Base-by-base conservation (phyloP, 2,329 filamentous ascomycete species). In the Venturia aucupariae region DNA sequence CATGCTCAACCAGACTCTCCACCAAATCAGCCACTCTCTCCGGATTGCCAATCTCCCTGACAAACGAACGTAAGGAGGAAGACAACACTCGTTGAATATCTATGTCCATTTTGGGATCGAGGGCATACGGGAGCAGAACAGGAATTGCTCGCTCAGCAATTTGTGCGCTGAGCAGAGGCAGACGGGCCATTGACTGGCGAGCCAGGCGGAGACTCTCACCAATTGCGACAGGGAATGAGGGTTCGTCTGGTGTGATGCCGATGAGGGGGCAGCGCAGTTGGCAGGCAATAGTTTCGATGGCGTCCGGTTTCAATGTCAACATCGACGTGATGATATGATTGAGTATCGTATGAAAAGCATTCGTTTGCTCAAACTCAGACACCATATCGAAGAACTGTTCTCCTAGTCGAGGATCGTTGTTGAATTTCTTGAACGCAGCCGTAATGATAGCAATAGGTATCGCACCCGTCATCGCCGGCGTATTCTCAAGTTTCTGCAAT, bases 391-490 rank as follows among this genome's bases (percentile, higher is more conserved):
- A 97, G 76, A 97, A 96, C 27, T 83, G 78, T 70, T 88, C 86
- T 3, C 86, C 90, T 7, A 91, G 81, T 0, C 80, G 78, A 1
- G 86, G 76, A 66, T 83, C 84, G 73, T 87, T 86, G 68, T 89
- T 86, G 62, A 89, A 84, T 70, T 96, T 87, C 74, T 89, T 90
- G 78, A 86, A 86, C 6, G 92, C 88, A 27, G 90, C 86, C 71
- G 96, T 91, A 72, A 96, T 97, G 60, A 99, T 90, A 46, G 93
- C 92, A 64, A 92, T 84, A 1, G 94, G 92, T 69, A 99, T 96
- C 19, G 91, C 94, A n/a, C 94, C 94, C 66, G 89, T 90, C 67
- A 97, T 81, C 11, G 91, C 91, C 4, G 93, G 92, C 60, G 92
- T 93, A 65, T 81, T 79, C 44, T 83, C 82, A 19, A 89, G 76